Evolutionary conservation across 208 protist genomes (phyloP).

Genomic region (Leishmania martiniquensis): DNA sequence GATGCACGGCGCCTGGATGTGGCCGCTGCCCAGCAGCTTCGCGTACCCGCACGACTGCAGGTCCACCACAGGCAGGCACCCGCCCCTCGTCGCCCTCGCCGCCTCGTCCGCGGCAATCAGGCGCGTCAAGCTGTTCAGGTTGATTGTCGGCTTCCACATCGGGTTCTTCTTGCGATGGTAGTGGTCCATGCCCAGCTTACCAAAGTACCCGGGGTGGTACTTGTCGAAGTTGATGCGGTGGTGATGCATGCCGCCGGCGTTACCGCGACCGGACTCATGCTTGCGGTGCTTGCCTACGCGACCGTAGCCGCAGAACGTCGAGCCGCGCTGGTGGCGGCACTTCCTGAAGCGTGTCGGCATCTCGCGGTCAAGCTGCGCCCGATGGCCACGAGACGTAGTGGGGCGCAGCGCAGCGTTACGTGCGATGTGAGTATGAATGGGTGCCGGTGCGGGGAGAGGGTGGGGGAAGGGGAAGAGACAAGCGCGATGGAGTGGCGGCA

Average conservation of each 20-base stretch:
- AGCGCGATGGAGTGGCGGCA: not conserved
- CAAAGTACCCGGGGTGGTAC: conserved; percentile 99
- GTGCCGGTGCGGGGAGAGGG: not conserved
- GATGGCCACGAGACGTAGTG: not conserved
- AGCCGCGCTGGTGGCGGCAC: conserved; percentile 93
- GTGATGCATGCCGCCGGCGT: conserved; percentile 99
- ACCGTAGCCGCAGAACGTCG: conserved; percentile 92
- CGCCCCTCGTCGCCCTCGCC: conserved; percentile 62
- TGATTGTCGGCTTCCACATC: conserved; percentile 97
- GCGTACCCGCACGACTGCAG: conserved; percentile 96
- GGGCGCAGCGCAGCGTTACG: not conserved
- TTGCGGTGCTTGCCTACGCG: conserved; percentile 99
- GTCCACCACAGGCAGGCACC: conserved; percentile 98
- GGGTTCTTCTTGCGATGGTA: conserved; percentile 95
- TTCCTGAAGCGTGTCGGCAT: conserved; percentile 95
- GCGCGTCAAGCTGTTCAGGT: conserved; percentile 99
- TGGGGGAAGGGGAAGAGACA: not conserved
- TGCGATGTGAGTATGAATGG: not conserved
- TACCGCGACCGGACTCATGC: conserved; percentile 99
- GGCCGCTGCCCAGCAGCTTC: conserved; percentile 99
- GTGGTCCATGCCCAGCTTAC: conserved; percentile 99
- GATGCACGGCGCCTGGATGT: conserved; percentile 98
- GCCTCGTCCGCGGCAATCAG: conserved; percentile 95
- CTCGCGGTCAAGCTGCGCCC: not conserved
- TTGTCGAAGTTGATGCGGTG: conserved; percentile 99